Evolutionary conservation across 257 asterid species (phyloP), one percentile per base, ranked within the genome.

Genomic region (Solanum ossicruentum): DNA sequence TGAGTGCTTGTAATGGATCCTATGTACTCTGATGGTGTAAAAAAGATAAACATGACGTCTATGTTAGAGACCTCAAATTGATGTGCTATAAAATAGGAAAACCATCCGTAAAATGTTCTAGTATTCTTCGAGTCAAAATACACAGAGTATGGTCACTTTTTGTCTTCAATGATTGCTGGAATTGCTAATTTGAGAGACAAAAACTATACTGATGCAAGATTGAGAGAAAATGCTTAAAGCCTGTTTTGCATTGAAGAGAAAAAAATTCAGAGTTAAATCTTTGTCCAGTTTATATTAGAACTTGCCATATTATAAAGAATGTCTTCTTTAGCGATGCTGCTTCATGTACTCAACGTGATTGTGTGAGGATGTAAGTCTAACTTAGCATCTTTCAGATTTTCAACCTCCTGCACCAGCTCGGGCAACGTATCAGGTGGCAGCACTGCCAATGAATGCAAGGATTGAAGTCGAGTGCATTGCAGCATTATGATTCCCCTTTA

Each of bases 391-490:
- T 87, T 94, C 95, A 94, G 98, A 94, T 90, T 94, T 96, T 84
- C 92, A 93, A 36, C 89, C 94, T 58, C 98, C 98, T 7, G 96
- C 96, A 8, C 99, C 99, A 4, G 98, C 98, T 26, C 97, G 99
- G 58, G 88, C 98, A 12, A 96, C 99, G 47, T 96, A 92, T 88
- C 98, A 96, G 90, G 99, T 93, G 7, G 99, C 98, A 3, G 98
- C 98, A 65, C 89, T 96, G 65, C 99, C 98, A 55, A 47, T 92
- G 97, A 94, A 90, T 45, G 99, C 99, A 49, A 91, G 88, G 89
- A 89, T 96, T 71, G 99, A 96, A 86, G 89, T 96, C 5, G 98
- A 96, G 73, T 94, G 99, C 95, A 93, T 93, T 26, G 99, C 99
- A 18, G 85, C 91, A 80, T 84, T 93, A 82, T 86, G 86, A 77